Base-by-base conservation (phyloP, 2,329 filamentous ascomycete species). In the Verticillium isaacii region DNA sequence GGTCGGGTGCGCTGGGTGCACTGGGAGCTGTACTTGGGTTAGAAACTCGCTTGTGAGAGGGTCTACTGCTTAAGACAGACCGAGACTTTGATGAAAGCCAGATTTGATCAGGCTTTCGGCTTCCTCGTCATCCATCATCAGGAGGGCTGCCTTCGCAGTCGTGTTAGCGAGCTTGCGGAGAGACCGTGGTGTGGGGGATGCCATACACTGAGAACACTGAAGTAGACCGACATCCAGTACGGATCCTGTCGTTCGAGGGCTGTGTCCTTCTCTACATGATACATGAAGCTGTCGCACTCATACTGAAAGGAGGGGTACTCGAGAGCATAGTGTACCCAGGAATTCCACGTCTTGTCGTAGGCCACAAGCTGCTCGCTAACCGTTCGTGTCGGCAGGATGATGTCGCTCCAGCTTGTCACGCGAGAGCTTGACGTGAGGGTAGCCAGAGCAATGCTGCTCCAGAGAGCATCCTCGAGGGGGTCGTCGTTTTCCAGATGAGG, bases 251-350 rank as follows among this genome's bases (percentile, higher is more conserved):
- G 19, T 7, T 54, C 50, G 4, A 62, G 23, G 14, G 37, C 3
- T 12, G 14, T 17, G 17, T 5, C 15, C 6, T 14, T 41, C 3
- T n/a, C 23, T 25, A 56, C 11, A 14, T 17, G 8, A 17, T 60
- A 6, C 59, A 61, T 57, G 57, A 67, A 66, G 1, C 19, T 14
- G 11, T 32, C 17, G 29, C 61, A 62, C 29, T 67, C 64, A 1
- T 56, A 7, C 5, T 64, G 32, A 50, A 68, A 68, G n/a, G 5
- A 19, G 3, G 66, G 66, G 54, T 68, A 64, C 25, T 65, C 60
- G 4, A 67, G 56, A 29, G 66, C 66, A 55, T 59, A 68, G 59
- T 68, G 66, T 15, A 66, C 62, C 66, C 64, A 67, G 17, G 64
- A 67, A 14, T 60, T 67, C 65, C 65, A 67, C 17, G 59, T 58